These are phyloP conservation scores for Centaurea solstitialis DNA, from an alignment of 129 eudicot species.

Conservation along the genomic window DNA sequence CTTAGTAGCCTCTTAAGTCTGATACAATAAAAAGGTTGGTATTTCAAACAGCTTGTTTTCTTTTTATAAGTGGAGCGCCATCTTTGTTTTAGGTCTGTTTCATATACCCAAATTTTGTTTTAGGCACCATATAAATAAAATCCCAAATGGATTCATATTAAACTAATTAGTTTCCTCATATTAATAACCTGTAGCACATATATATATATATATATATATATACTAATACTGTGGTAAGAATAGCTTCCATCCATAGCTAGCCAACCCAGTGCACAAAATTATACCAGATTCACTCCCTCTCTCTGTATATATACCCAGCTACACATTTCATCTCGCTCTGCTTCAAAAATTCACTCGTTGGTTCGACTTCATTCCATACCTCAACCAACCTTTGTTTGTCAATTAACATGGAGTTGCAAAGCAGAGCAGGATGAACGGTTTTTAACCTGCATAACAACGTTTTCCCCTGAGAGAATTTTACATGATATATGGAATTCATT, in stretches of 20 bases:
- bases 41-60: too few species aligned
- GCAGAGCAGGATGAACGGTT: not conserved
- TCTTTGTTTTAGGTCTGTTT: too few species aligned
- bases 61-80: too few species aligned
- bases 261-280: not conserved
- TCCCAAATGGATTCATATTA: not conserved
- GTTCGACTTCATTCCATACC: not conserved
- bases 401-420: not conserved
- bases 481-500: not conserved
- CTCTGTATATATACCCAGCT: not conserved
- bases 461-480: not conserved
- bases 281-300: not conserved
- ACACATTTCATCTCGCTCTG: not conserved
- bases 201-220: too few species aligned
- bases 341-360: not conserved
- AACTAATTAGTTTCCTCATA: not conserved
- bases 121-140: not conserved
- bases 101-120: too few species aligned
- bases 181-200: not conserved
- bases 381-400: not conserved
- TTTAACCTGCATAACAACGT: constrained; percentile 11
- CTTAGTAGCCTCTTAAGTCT: too few species aligned
- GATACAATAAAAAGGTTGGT: too few species aligned
- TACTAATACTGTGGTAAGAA: not conserved
- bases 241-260: not conserved